Percentiles rank a stretch among this genome's conserved stretches.
These are phyloP conservation scores for Aspergillus sojae DNA, from an alignment of 2,329 filamentous ascomycete species.

Conservation along the genomic window DNA sequence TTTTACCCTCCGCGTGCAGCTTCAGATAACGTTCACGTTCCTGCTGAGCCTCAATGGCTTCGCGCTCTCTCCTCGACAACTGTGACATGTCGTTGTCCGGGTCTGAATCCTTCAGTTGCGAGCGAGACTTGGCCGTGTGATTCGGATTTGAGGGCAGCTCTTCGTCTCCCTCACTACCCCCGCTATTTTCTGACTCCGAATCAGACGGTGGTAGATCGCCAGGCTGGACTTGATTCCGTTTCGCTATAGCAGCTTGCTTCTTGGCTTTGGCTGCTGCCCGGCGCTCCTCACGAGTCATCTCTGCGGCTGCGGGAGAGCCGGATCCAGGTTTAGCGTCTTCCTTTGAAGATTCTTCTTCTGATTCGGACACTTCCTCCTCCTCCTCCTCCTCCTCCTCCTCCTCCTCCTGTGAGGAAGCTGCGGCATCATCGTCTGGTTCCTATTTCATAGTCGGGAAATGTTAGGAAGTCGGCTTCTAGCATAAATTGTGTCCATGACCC, in stretches of 20 bases:
- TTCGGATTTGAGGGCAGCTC: slow-evolving; percentile 81
- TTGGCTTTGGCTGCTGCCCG: slow-evolving; percentile 84
- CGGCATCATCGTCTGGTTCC: slow-evolving; percentile 38
- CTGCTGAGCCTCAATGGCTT: slow-evolving; percentile 83
- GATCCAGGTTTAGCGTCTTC: slow-evolving; percentile 54
- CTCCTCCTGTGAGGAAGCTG: slow-evolving; percentile 40
- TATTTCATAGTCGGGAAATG: slow-evolving; percentile 15
- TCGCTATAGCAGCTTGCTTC: slow-evolving; percentile 85
- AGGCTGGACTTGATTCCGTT: slow-evolving; percentile 72
- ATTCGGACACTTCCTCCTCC: slow-evolving; percentile 53
- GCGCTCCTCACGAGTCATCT: slow-evolving; percentile 82
- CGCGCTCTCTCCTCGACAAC: slow-evolving; percentile 68
- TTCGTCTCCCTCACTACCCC: slow-evolving; percentile 37
- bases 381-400: slow-evolving; percentile 23
- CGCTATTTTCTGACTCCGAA: slow-evolving; percentile 49
- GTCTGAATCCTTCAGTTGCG: slow-evolving; percentile 61
- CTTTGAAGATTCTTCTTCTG: slow-evolving; percentile 52
- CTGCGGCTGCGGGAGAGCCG: slow-evolving; percentile 45
- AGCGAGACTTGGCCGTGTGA: slow-evolving; percentile 69
- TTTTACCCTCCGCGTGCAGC: slow-evolving; percentile 92
- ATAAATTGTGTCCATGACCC: background rate
- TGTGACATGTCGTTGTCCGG: slow-evolving; percentile 54
- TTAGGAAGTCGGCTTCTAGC: background rate
- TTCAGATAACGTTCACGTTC: slow-evolving; percentile 90
- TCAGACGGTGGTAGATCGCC: slow-evolving; percentile 82